Conservation (phyloP, 2,329 filamentous ascomycete species). For the Paracamarosporium sp. region DNA sequence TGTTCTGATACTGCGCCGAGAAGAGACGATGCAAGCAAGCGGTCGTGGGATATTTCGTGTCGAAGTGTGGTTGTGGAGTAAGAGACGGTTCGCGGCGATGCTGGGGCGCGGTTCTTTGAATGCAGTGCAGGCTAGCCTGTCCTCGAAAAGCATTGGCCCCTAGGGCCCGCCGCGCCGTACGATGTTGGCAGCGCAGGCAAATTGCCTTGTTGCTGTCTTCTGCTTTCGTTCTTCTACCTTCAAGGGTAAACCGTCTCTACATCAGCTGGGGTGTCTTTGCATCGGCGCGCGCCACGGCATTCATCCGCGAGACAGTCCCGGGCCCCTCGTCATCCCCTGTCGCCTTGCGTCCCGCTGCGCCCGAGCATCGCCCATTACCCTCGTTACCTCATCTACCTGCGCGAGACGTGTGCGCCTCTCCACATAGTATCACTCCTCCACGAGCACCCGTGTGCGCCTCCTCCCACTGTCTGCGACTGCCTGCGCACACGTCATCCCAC, state of each 20-base stretch:
- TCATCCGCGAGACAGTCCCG: neutral
- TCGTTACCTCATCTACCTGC: conserved; percentile 1
- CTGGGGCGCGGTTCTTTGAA: neutral
- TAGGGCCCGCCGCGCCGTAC: neutral
- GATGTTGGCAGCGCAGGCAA: neutral
- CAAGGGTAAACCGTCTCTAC: neutral
- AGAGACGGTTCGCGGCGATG: neutral
- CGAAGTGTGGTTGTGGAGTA: neutral
- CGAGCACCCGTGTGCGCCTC: neutral
- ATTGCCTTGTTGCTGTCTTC: conserved; percentile 1
- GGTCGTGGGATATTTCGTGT: neutral
- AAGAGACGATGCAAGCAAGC: neutral
- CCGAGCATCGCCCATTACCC: conserved; percentile 1
- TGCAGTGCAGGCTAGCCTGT: conserved; percentile 1
- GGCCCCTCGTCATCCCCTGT: conserved; percentile 1
- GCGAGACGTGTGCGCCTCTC: neutral
- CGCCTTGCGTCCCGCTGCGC: neutral
- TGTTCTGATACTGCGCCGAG: too few species aligned
- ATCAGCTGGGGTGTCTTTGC: neutral
- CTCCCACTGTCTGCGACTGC: neutral
- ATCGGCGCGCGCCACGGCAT: neutral
- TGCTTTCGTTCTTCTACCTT: neutral
- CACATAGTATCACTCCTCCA: neutral
- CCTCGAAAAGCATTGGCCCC: neutral
- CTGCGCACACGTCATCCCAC: neutral